Evolutionary conservation across 208 protist species (phyloP).

Genomic region (Lotmaria passim): DNA sequence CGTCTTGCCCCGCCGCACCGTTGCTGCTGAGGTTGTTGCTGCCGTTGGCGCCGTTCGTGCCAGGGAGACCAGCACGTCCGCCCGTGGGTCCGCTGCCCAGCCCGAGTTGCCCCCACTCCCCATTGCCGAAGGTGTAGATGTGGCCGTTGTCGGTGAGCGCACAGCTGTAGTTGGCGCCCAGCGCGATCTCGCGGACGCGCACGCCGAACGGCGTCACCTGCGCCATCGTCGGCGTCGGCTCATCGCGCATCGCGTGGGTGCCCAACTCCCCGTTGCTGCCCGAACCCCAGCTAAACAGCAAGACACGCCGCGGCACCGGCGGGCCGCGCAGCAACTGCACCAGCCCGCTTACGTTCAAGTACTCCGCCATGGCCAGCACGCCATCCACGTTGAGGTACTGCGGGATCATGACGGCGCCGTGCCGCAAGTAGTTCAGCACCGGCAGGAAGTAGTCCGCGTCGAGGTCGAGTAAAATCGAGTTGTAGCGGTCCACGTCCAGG

Average conservation of each 20-base stretch:
- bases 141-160: constrained; percentile 58
- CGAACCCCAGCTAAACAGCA: constrained; percentile 86
- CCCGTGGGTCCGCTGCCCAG: constrained; percentile 41
- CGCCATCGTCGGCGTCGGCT: constrained; percentile 56
- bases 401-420: constrained; percentile 66
- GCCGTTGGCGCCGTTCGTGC: background rate
- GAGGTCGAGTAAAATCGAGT: constrained; percentile 78
- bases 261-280: constrained; percentile 82
- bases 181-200: constrained; percentile 69
- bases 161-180: constrained; percentile 88
- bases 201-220: constrained; percentile 69
- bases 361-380: constrained; percentile 80
- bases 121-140: constrained; percentile 85
- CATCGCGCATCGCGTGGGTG: constrained; percentile 66
- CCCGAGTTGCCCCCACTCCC: constrained; percentile 88
- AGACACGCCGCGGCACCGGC: constrained; percentile 45
- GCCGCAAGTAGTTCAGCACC: constrained; percentile 85
- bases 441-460: constrained; percentile 83
- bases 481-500: constrained; percentile 67
- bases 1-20: constrained; percentile 1
- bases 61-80: background rate
- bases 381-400: constrained; percentile 47
- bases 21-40: background rate
- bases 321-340: constrained; percentile 49
- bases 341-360: constrained; percentile 72